Evolutionary conservation across 371 early-diverging fungal species (phyloP).

Genomic region (Funneliformis caledonium): DNA sequence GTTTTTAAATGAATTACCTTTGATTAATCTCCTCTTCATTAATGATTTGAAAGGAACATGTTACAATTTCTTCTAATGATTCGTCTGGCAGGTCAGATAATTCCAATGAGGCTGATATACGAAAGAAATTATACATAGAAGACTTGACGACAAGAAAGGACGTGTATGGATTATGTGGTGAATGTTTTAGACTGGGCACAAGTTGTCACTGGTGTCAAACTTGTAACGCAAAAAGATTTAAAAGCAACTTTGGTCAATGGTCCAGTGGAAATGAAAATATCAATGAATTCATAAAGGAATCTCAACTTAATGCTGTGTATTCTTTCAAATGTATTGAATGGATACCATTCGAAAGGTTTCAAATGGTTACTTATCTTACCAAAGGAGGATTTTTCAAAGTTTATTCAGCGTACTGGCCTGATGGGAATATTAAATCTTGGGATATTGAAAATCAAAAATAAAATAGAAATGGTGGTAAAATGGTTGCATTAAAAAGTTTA

Average conservation of each 20-base stretch:
- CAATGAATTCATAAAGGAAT: background rate
- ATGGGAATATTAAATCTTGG: background rate
- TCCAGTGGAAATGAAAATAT: background rate
- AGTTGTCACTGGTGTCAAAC: background rate
- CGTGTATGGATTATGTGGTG: background rate
- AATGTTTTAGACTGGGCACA: background rate
- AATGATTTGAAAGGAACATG: too few relatives aligned
- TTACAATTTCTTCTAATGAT: too few relatives aligned
- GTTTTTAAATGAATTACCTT: too few relatives aligned
- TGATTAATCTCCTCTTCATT: too few relatives aligned
- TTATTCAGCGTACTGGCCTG: background rate
- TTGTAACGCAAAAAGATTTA: background rate
- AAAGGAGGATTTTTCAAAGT: background rate
- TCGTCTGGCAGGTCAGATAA: too few relatives aligned
- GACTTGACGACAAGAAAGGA: background rate
- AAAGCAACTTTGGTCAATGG: background rate
- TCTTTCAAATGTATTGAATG: slow-evolving; percentile 15
- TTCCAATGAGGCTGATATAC: too few relatives aligned
- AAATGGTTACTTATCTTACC: background rate
- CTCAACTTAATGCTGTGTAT: background rate
- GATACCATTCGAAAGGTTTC: background rate
- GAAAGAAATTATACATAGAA: too few relatives aligned
- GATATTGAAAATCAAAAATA: background rate
- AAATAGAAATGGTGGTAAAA: too few relatives aligned
- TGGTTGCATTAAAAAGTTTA: background rate